Evolutionary conservation across 176 grass and related monocot genomes (phyloP).

Genomic region (Aegilops tauschii): DNA sequence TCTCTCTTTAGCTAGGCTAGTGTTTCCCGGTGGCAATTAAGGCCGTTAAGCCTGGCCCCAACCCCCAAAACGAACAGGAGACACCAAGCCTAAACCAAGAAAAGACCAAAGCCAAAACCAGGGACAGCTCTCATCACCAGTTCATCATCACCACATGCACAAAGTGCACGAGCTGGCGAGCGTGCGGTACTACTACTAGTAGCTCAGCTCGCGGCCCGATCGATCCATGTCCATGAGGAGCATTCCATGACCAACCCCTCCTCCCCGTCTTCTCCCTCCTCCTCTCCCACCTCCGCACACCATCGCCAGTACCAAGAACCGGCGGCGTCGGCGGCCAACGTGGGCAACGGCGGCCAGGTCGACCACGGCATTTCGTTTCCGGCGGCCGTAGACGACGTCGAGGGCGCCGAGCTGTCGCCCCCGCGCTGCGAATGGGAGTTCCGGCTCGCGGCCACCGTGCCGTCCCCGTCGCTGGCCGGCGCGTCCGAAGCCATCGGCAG

Average conservation of each 20-base stretch:
- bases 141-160: conserved; percentile 19
- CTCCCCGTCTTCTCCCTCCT: not conserved
- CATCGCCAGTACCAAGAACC: not conserved
- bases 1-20: not conserved
- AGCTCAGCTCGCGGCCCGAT: not conserved
- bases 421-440: conserved; percentile 68
- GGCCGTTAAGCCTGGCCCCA: not conserved
- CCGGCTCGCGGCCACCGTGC: conserved; percentile 53
- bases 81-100: conserved; percentile 4
- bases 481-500: conserved; percentile 65
- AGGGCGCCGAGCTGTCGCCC: conserved; percentile 34
- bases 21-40: not conserved
- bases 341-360: not conserved
- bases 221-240: conserved; percentile 14
- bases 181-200: not conserved
- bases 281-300: not conserved
- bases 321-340: not conserved
- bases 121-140: not conserved
- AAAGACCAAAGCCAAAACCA: conserved; percentile 22
- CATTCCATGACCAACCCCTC: conserved; percentile 37
- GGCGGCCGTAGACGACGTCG: not conserved
- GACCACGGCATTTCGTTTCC: not conserved
- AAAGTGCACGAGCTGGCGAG: not conserved
- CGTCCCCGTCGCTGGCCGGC: conserved; percentile 47
- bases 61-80: conserved; percentile 19